Base-by-base conservation (phyloP, 2,329 filamentous ascomycete genomes). In the Trichoderma semiorbis region DNA sequence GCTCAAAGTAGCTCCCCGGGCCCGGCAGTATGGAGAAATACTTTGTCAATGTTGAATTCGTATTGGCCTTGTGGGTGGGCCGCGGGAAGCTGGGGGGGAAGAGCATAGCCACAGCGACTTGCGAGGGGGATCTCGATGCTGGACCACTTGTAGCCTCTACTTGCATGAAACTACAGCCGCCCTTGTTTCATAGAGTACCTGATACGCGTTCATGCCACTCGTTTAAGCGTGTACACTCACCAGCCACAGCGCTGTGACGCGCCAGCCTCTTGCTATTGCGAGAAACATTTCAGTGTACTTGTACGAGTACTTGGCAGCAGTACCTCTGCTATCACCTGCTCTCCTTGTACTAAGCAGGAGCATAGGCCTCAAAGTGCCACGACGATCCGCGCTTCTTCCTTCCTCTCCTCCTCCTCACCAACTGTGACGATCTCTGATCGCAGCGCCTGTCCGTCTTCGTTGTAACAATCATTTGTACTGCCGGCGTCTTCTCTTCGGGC, bases 221-320 rank as follows among this genome's bases (percentile, higher is more conserved):
- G 47, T 67, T 18, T 16, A 21, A 16, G 55, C 36, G 28, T 34
- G 55, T 68, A 28, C 36, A 7, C 18, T 43, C 70, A 70, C 71
- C 36, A 72, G 66, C 67, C 71, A 72, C 71, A 60, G 43, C 60
- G 47, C 47, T 70, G 26, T 43, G 66, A 72, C 71, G 67, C 71
- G 71, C 57, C 57, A 60, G 57, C 57, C 57, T 34, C n/a, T 60
- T 21, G 47, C n/a, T 24, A 24, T 24, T 53, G 47, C 47, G 14
- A 53, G 47, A 53, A 53, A 24, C n/a, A 53, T 53, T 53, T 53
- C 47, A 53, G 47, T 53, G 47, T 53, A 53, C 47, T 53, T 53
- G n/a, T 53, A 21, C 24, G 47, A 24, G 47, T 53, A 53, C 47
- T 53, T 53, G n/a, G n/a, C 47, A 30, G 30, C n/a, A 11, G 55